Conservation (phyloP, 169 alveolate species). For the Plasmodium malariae region DNA sequence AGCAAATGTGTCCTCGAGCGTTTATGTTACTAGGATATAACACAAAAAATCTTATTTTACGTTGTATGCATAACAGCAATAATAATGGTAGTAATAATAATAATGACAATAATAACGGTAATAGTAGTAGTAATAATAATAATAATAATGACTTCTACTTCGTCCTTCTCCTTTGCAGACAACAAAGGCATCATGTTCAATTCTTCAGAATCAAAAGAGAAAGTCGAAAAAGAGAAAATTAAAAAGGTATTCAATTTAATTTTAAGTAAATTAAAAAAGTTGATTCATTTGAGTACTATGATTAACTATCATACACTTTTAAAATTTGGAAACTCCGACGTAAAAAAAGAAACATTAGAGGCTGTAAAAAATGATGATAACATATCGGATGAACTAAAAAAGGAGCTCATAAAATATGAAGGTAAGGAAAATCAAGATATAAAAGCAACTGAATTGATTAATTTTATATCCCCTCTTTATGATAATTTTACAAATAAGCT, state of each 20-base stretch:
- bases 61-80: too few species aligned
- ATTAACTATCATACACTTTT: constrained; percentile 14
- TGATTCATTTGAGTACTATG: constrained; percentile 3
- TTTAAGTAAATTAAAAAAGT: constrained; percentile 22
- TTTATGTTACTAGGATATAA: too few species aligned
- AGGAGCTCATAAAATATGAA: constrained; percentile 37
- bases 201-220: constrained; percentile 14
- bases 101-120: too few species aligned
- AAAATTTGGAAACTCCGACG: constrained; percentile 37
- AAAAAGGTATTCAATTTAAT: constrained; percentile 42
- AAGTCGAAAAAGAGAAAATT: background rate
- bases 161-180: constrained; percentile 11
- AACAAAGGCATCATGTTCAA: constrained; percentile 29
- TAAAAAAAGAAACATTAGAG: constrained; percentile 25
- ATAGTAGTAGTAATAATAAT: too few species aligned
- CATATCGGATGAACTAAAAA: constrained; percentile 30
- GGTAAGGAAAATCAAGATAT: constrained; percentile 11
- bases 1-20: too few species aligned
- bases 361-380: constrained; percentile 15
- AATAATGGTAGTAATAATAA: too few species aligned
- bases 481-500: constrained; percentile 14
- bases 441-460: constrained; percentile 15
- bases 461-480: constrained; percentile 39
- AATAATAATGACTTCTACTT: background rate
- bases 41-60: too few species aligned